These are phyloP conservation scores for Cyberlindnera suaveolens DNA, from an alignment of 805 yeast species.

Conservation along the genomic window DNA sequence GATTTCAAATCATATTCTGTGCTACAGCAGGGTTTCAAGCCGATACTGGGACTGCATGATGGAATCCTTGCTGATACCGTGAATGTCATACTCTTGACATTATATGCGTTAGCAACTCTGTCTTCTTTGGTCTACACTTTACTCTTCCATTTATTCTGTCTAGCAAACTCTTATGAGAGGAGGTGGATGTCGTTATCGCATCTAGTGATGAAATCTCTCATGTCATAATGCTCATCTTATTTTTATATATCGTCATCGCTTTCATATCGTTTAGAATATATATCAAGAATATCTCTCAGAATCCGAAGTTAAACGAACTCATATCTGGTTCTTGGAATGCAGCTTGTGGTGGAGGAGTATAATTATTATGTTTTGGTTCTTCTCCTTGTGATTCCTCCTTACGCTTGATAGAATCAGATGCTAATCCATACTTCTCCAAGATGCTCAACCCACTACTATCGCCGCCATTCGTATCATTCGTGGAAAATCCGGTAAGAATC, in stretches of 20 bases:
- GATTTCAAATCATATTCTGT: conserved; percentile 13
- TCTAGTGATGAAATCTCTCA: conserved; percentile 3
- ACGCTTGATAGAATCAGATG: conserved; percentile 14
- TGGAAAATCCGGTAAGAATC: conserved; percentile 4
- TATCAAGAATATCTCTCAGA: conserved; percentile 5
- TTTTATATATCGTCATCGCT: neutral
- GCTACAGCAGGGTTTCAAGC: conserved; percentile 13
- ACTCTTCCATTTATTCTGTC: conserved; percentile 15
- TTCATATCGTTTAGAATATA: neutral
- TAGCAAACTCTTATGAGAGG: conserved; percentile 17
- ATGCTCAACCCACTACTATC: conserved; percentile 13
- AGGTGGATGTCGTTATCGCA: conserved; percentile 16
- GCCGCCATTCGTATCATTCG: conserved; percentile 1
- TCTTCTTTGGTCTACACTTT: conserved; percentile 12
- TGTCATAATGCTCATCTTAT: neutral
- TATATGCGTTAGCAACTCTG: conserved; percentile 6
- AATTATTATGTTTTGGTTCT: conserved; percentile 4
- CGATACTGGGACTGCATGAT: conserved; percentile 4
- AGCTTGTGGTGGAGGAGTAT: conserved; percentile 39
- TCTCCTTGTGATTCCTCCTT: conserved; percentile 11
- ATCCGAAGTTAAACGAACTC: conserved; percentile 61
- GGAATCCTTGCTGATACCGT: no score
- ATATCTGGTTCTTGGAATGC: conserved; percentile 69
- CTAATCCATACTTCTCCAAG: conserved; percentile 24
- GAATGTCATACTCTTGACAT: neutral